A percentile compares a stretch with the other conserved stretches of the same genome.
These are phyloP conservation scores for Amanita fuliginea DNA, from an alignment of 768 basidiomycete species.

Conservation along the genomic window DNA sequence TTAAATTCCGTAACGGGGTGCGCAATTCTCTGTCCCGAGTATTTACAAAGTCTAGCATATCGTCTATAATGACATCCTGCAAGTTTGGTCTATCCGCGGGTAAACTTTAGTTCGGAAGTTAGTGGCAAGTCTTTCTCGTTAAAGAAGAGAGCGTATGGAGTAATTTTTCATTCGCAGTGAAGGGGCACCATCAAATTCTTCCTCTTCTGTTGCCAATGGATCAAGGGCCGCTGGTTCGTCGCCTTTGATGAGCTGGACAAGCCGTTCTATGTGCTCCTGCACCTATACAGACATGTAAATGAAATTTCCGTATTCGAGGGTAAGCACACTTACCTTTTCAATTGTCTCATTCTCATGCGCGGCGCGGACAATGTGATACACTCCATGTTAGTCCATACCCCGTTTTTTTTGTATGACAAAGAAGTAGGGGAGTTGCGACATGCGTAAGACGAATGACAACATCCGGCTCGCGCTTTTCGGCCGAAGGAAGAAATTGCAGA, in stretches of 20 bases:
- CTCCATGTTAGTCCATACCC: slow-evolving; percentile 80
- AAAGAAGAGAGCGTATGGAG: too few relatives aligned
- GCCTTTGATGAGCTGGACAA: slow-evolving; percentile 80
- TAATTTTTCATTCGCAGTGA: too few relatives aligned
- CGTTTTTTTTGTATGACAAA: slow-evolving; percentile 86
- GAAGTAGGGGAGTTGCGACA: slow-evolving; percentile 80
- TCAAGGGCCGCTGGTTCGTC: slow-evolving; percentile 54
- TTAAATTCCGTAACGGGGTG: too few relatives aligned
- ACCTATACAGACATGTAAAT: slow-evolving; percentile 38
- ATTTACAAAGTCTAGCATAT: too few relatives aligned
- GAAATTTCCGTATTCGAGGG: background rate
- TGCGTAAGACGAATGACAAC: slow-evolving; percentile 65
- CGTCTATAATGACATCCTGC: too few relatives aligned
- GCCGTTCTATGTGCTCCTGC: slow-evolving; percentile 75
- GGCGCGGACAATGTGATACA: slow-evolving; percentile 75
- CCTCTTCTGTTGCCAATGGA: slow-evolving; percentile 24
- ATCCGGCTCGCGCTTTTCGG: slow-evolving; percentile 79
- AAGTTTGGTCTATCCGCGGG: too few relatives aligned
- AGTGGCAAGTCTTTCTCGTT: too few relatives aligned
- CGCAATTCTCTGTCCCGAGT: too few relatives aligned
- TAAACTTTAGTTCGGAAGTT: too few relatives aligned
- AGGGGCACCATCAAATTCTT: slow-evolving; percentile 12
- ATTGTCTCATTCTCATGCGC: slow-evolving; percentile 71
- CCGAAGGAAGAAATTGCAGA: slow-evolving; percentile 79
- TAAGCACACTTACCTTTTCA: slow-evolving; percentile 48